Evolutionary conservation across 2,329 filamentous ascomycete genomes (phyloP).

Genomic region (Colletotrichum karsti): DNA sequence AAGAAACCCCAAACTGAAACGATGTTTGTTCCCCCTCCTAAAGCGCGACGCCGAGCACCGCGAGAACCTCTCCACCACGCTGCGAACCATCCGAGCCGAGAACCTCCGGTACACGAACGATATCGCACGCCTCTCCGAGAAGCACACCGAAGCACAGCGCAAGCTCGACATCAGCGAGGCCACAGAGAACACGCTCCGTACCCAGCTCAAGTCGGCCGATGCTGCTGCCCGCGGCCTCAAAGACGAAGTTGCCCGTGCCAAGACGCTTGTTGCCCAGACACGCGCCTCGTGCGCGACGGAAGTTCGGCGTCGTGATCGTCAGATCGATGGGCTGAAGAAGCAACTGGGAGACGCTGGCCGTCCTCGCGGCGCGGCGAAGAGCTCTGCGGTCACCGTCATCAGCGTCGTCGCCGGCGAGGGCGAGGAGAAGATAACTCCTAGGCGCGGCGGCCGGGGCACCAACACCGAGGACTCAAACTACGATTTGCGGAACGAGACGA

Average conservation of each 20-base stretch:
- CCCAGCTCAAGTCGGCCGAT: slow-evolving; percentile 79
- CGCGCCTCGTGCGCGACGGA: slow-evolving; percentile 90
- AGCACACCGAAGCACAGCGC: slow-evolving; percentile 62
- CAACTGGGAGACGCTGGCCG: slow-evolving; percentile 79
- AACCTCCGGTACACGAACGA: slow-evolving; percentile 77
- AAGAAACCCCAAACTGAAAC: slow-evolving; percentile 10
- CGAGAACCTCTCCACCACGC: slow-evolving; percentile 81
- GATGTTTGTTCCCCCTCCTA: neutral
- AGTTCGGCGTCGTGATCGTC: slow-evolving; percentile 86
- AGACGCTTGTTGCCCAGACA: slow-evolving; percentile 82
- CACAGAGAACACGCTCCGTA: slow-evolving; percentile 74
- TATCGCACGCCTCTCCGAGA: slow-evolving; percentile 66
- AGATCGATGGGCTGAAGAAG: slow-evolving; percentile 88
- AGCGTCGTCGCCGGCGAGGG: slow-evolving; percentile 63
- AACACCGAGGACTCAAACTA: slow-evolving; percentile 62
- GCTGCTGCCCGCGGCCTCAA: slow-evolving; percentile 78
- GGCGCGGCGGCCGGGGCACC: slow-evolving; percentile 29
- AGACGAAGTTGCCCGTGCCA: slow-evolving; percentile 84
- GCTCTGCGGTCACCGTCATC: slow-evolving; percentile 64
- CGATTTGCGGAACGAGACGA: slow-evolving; percentile 85
- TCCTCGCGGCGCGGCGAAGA: slow-evolving; percentile 65
- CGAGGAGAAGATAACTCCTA: slow-evolving; percentile 52
- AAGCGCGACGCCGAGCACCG: slow-evolving; percentile 90
- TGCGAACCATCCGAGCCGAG: slow-evolving; percentile 80
- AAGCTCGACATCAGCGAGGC: slow-evolving; percentile 69